These are phyloP conservation scores for Cornus florida DNA, from an alignment of 148 eudicot genomes.

Conservation along the genomic window DNA sequence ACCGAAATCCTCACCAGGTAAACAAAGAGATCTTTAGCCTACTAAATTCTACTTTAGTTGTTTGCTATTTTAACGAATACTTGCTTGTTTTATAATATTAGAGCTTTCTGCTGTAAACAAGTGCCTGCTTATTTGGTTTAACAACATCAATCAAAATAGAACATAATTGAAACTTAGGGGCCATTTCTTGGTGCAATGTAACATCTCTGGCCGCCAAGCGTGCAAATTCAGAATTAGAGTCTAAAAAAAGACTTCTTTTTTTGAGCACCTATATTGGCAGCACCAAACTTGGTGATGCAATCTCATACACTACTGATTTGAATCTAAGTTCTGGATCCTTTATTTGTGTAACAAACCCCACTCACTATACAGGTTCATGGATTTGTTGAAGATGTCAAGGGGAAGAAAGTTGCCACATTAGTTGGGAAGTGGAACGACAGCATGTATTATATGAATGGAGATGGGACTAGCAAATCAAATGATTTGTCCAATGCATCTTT, in stretches of 20 bases:
- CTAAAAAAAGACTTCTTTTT: no score
- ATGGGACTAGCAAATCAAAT: constrained; percentile 49
- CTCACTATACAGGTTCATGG: constrained; percentile 67
- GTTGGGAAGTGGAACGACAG: constrained; percentile 86
- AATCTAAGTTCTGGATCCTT: not conserved
- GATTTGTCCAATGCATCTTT: constrained; percentile 52
- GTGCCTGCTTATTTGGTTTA: not conserved
- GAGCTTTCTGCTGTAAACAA: not conserved
- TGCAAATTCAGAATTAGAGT: not conserved
- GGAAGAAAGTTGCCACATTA: constrained; percentile 55
- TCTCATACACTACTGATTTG: not conserved
- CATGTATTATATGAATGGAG: constrained; percentile 60
- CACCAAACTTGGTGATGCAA: no score
- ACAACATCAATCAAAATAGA: no score
- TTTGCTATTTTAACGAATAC: not conserved
- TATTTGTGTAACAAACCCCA: not conserved
- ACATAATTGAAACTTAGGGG: not conserved
- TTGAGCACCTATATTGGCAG: not conserved
- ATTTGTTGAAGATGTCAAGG: constrained; percentile 64
- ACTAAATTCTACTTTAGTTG: not conserved
- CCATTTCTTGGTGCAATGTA: not conserved
- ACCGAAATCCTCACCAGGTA: constrained; percentile 91
- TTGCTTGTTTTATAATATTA: not conserved
- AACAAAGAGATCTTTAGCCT: not conserved
- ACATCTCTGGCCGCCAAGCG: not conserved